phyloP scores from a whole-genome alignment of 495 filamentous ascomycete species.

The Chaetomium fimeti region DNA sequence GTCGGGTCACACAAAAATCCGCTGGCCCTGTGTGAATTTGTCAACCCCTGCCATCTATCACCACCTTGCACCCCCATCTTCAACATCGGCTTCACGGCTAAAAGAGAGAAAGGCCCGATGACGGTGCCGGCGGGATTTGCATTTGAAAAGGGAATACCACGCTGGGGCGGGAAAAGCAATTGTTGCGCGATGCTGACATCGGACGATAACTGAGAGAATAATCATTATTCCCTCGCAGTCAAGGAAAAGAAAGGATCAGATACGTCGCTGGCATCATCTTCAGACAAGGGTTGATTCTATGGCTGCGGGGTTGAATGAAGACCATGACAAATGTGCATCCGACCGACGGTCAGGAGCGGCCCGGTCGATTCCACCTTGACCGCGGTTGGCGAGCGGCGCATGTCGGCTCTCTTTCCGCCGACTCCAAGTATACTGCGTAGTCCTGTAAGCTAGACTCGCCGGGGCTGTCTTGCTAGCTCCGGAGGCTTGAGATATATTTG shows the following conservation, averaged over 20 bases:
- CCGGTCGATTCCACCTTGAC: constrained; percentile 17
- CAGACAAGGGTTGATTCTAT: background rate
- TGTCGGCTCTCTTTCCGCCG: background rate
- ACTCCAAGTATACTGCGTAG: too few species aligned
- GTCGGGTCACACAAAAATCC: constrained; percentile 5
- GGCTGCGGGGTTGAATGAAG: constrained; percentile 1
- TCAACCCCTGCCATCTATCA: constrained; percentile 13
- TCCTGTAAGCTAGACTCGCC: too few species aligned
- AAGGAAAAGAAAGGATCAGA: background rate
- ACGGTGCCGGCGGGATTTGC: constrained; percentile 15
- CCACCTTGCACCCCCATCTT: constrained; percentile 1
- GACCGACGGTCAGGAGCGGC: constrained; percentile 11
- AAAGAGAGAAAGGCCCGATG: constrained; percentile 22
- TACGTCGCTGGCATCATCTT: too few species aligned
- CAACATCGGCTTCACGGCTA: constrained; percentile 21
- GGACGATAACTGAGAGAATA: background rate
- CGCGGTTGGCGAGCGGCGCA: constrained; percentile 24
- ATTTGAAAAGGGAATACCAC: background rate
- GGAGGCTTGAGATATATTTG: background rate
- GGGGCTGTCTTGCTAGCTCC: background rate
- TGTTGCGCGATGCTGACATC: constrained; percentile 5
- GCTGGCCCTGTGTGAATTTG: background rate
- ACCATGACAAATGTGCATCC: constrained; percentile 9
- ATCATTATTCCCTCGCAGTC: background rate
- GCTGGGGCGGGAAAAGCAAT: constrained; percentile 12